Evolutionary conservation across 768 basidiomycete genomes (phyloP).

Genomic region (Collybia sp.): DNA sequence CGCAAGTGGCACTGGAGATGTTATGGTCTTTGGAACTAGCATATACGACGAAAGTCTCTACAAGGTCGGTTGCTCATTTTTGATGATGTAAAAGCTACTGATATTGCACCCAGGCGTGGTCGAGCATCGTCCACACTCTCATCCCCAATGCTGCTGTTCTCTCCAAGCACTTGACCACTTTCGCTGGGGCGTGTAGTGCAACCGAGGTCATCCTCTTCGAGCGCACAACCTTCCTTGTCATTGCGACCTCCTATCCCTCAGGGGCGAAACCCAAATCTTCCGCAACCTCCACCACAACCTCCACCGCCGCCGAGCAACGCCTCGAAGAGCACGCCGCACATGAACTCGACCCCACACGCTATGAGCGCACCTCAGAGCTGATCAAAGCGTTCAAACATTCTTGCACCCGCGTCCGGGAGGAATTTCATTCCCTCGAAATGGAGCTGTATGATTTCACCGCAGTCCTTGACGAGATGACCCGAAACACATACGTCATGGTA

Average conservation of each 20-base stretch:
- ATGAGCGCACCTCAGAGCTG: conserved; percentile 86
- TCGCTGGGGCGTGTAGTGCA: conserved; percentile 83
- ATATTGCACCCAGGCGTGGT: conserved; percentile 76
- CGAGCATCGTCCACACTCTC: conserved; percentile 91
- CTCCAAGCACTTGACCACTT: conserved; percentile 78
- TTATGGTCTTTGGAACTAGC: conserved; percentile 87
- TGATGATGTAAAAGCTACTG: conserved; percentile 3
- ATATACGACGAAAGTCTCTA: conserved; percentile 98
- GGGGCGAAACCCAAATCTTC: conserved; percentile 4
- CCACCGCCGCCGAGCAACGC: conserved; percentile 13
- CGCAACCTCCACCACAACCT: conserved; percentile 21
- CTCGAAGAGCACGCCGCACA: conserved; percentile 27
- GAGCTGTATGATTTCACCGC: conserved; percentile 83
- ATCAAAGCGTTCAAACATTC: conserved; percentile 95
- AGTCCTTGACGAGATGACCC: conserved; percentile 88
- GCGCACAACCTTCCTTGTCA: conserved; percentile 95
- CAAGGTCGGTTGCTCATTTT: conserved; percentile 49
- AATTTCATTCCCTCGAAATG: conserved; percentile 85
- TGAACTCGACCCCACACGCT: conserved; percentile 62
- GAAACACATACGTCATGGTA: conserved; percentile 89
- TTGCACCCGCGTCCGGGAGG: conserved; percentile 79
- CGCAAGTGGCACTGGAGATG: conserved; percentile 51
- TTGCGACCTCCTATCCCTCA: conserved; percentile 67
- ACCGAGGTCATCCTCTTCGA: conserved; percentile 96
- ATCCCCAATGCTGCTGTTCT: conserved; percentile 94